Conservation (phyloP, 1,284 basidiomycete genomes). For the Moniliella sp. region DNA sequence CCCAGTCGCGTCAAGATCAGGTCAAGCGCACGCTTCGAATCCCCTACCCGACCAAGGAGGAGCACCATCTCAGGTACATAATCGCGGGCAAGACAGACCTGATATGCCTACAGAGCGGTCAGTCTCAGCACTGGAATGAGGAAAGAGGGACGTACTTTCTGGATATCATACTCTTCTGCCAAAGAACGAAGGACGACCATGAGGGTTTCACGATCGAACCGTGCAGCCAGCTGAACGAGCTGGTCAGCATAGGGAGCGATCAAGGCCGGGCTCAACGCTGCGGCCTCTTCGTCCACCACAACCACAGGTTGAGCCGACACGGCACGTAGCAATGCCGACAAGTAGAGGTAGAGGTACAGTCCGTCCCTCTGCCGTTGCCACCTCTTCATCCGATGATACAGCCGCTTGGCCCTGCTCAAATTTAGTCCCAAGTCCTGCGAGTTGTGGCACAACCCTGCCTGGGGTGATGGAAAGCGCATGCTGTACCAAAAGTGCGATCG, state of each 20-base stretch:
- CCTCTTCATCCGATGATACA: too few relatives aligned
- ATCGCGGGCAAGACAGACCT: slow-evolving; percentile 60
- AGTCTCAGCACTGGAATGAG: not conserved
- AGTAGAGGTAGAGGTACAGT: too few relatives aligned
- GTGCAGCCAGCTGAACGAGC: slow-evolving; percentile 66
- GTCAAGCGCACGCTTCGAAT: slow-evolving; percentile 77
- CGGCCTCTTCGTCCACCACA: slow-evolving; percentile 25
- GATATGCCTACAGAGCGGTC: slow-evolving; percentile 47
- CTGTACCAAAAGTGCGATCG: slow-evolving; percentile 50
- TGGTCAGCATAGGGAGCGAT: not conserved
- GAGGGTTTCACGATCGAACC: slow-evolving; percentile 54
- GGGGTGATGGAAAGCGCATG: slow-evolving; percentile 1
- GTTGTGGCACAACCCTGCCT: slow-evolving; percentile 75
- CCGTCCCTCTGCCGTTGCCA: too few relatives aligned
- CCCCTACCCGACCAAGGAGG: slow-evolving; percentile 83
- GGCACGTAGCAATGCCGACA: too few relatives aligned
- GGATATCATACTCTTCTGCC: slow-evolving; percentile 75
- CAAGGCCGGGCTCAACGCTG: not conserved
- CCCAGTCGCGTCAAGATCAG: slow-evolving; percentile 85
- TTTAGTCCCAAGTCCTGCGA: too few relatives aligned
- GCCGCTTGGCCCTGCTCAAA: slow-evolving; percentile 66
- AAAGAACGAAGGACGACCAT: slow-evolving; percentile 68
- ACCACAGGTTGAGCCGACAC: slow-evolving; percentile 68
- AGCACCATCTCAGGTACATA: slow-evolving; percentile 93
- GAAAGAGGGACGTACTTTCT: slow-evolving; percentile 42